Base-by-base conservation (phyloP, 257 asterid species). In the Solanum chilense region DNA sequence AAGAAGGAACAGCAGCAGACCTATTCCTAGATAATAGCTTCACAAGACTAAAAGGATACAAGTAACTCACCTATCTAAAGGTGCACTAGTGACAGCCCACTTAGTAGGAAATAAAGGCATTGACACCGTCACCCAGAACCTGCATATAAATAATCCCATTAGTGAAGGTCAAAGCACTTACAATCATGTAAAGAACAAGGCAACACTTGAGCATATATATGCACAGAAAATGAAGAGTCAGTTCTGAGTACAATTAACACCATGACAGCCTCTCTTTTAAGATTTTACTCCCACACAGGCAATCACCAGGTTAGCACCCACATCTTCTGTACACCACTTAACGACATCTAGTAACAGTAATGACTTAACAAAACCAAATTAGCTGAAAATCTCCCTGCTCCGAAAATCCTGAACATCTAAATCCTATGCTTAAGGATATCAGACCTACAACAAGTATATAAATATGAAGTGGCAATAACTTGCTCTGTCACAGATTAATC, bases 61-160 rank as follows among this genome's bases (percentile, higher is more conserved):
- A 76, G 82, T 35, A 49, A 83, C 97, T 92, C 91, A 97, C 99
- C 98, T 95, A 81, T 96, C 98, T 20, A 94, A 56, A 90, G 99
- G 97, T 90, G 89, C 87, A 89, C 85, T 92, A 74, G 95, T 77
- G 86, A 95, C 88, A 84, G 88, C 90, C 93, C 93, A 92, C 95
- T 96, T 96, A 89, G 92, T 94, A 42, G 99, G 97, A 86, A 86
- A 49, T n/a, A 95, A 85, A 88, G 98, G 99, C 85, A 93, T 92
- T 70, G 93, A 86, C 76, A 90, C 89, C 11, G 95, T 90, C 91
- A 78, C 75, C 99, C 96, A 96, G 89, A 96, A 97, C 88, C 99
- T 97, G 97, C 94, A 92, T 80, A 80, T 80, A 31, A 62, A 80
- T 49, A 27, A 49, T 29, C 60, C 20, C 69, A 29, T 49, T 29